Conservation (phyloP, 257 asterid species). For the Lavandula angustifolia region DNA sequence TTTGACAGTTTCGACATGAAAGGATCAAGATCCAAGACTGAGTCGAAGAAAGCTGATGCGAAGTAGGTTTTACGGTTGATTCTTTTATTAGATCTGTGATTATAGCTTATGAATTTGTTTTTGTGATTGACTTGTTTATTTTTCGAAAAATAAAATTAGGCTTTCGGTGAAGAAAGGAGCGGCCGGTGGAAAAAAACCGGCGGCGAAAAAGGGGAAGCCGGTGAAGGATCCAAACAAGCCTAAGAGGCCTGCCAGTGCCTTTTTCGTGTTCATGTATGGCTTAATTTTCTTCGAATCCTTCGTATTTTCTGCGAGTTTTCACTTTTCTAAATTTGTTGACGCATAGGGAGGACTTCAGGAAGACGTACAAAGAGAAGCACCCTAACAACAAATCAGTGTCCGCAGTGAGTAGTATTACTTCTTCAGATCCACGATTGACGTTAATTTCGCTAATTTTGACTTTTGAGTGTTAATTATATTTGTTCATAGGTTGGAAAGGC, state of each 20-base stretch:
- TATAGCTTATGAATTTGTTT: neutral
- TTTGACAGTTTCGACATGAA: conserved; percentile 59
- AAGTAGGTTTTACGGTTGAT: conserved; percentile 46
- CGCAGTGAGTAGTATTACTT: conserved; percentile 43
- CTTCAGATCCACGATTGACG: conserved; percentile 21
- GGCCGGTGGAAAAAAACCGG: conserved; percentile 46
- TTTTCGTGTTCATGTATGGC: conserved; percentile 82
- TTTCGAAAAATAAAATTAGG: conserved; percentile 21
- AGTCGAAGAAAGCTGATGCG: conserved; percentile 54
- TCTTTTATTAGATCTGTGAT: conserved; percentile 43
- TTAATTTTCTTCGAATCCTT: neutral
- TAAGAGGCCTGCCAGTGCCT: conserved; percentile 93
- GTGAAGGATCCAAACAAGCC: conserved; percentile 94
- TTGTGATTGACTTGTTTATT: neutral
- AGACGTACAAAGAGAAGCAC: conserved; percentile 70
- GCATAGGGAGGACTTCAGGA: conserved; percentile 83
- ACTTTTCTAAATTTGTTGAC: neutral
- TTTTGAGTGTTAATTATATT: neutral
- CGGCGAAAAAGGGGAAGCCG: conserved; percentile 64
- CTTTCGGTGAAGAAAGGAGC: conserved; percentile 68
- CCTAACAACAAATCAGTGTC: conserved; percentile 86
- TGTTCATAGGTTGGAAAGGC: conserved; percentile 75
- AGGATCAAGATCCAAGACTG: conserved; percentile 71
- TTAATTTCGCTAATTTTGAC: neutral
- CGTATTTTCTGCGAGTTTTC: neutral